Evolutionary conservation across 441 rosid genomes (phyloP), one percentile per base, ranked within the genome.

Genomic region (Populus hybrid): DNA sequence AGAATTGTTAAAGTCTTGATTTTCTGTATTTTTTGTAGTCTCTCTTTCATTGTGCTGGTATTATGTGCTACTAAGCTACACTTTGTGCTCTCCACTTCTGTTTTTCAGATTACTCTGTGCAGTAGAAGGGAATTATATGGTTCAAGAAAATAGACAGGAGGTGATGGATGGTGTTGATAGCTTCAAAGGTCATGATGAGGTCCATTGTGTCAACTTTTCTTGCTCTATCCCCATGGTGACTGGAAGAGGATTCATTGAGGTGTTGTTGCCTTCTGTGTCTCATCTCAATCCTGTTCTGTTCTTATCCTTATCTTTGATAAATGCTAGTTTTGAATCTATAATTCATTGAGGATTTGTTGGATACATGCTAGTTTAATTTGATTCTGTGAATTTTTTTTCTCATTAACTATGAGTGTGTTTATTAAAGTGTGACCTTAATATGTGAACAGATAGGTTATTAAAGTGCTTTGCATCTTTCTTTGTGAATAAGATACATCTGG

Each of bases 211-310:
- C 24, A 84, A 78, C 67, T 89, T 91, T 74, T 86, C 90, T 72
- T 94, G 95, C 81, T 86, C 93, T 76, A 81, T 94, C 72, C 94
- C 98, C 24, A 53, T 78, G 1, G 78, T 85, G 66, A 81, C 78
- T 64, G 97, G 98, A 83, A 87, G 99, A 84, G 99, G 99, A 74
- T 96, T 96, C 85, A 87, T 96, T 69, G 99, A 96, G 97, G 99
- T 28, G 29, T 28, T 56, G 9, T 80, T 77, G 78, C 76, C 45
- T 75, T 76, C 68, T 24, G 11, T 50, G 45, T 77, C 59, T 28
- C 42, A 10, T 68, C 79, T 61, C 50, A 36, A 59, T 14, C 42
- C 61, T 61, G 24, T 71, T 66, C 64, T 36, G 21, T 74, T 74
- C 23, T 26, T 67, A 10, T 69, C 45, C 69, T 74, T 3, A 3